Base-by-base conservation (phyloP, 2,329 filamentous ascomycete species). In the Penicillium sclerotiorum region DNA sequence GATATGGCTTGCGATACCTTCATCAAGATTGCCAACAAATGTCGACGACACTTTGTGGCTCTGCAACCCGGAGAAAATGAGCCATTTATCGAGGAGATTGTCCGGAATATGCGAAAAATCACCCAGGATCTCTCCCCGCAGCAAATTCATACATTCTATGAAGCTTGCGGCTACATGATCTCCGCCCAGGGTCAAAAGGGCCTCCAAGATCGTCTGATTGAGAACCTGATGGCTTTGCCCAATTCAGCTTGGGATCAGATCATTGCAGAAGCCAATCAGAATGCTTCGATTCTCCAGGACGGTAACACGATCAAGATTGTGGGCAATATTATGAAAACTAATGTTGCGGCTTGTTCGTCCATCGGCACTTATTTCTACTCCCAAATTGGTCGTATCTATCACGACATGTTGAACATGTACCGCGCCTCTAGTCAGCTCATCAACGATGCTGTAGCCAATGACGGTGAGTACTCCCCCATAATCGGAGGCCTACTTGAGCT, bases 1-100 rank as follows among this genome's bases (percentile, higher is more conserved):
- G 94, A 99, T 74, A 99, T 99, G 95, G 94, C 94, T 65, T 99
- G 94, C 71, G 95, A 99, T 73, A 99, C 94, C 0, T 99, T 99
- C 66, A 99, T 99, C 76, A 99, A 99, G 80, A 99, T 99, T 69
- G 95, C 94, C 21, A 93, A 95, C 71, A 95, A 97, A 73, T 99
- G 94, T 76, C 89, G 94, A 68, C 87, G 94, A 49, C 95, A 99
- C 72, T 99, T 99, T 69, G 94, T 99, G 55, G 92, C 93, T 13
- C 81, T 96, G 27, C 94, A 99, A 72, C 90, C 93, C 17, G 94
- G 91, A 56, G 94, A 99, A 77, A 87, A 78, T 45, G 94, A 99
- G 72, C 90, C 94, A 0, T 99, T 99, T 68, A 99, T 99, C 56
- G 94, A 99, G 68, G 94, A 99, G 76, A 99, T 99, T 62, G 93